Evolutionary conservation across 108 stramenopile genomes (phyloP).

Genomic region (Skeletonema potamos): DNA sequence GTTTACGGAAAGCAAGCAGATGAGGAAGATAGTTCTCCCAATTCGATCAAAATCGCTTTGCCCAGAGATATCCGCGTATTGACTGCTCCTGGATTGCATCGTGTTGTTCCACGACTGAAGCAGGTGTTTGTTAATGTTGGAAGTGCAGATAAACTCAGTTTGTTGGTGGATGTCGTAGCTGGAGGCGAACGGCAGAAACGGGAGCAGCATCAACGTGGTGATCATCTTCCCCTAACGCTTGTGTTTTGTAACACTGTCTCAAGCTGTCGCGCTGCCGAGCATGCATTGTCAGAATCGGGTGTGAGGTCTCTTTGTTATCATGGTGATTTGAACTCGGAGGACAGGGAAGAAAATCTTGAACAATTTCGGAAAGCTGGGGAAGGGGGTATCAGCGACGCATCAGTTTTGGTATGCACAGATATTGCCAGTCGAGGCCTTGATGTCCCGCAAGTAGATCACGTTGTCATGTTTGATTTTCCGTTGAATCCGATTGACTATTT

Average conservation of each 20-base stretch:
- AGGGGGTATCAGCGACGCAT: slow-evolving; percentile 26
- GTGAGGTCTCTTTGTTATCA: slow-evolving; percentile 80
- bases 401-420: slow-evolving; percentile 92
- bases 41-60: slow-evolving; percentile 49
- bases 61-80: slow-evolving; percentile 75
- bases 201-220: slow-evolving; percentile 9
- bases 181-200: slow-evolving; percentile 36
- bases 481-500: slow-evolving; percentile 93
- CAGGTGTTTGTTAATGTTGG: slow-evolving; percentile 94
- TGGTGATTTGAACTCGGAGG: slow-evolving; percentile 84
- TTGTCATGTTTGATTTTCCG: slow-evolving; percentile 94
- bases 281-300: slow-evolving; percentile 77
- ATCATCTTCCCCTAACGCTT: slow-evolving; percentile 56
- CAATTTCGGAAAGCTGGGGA: slow-evolving; percentile 58
- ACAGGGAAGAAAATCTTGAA: slow-evolving; percentile 56
- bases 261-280: slow-evolving; percentile 89
- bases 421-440: slow-evolving; percentile 96
- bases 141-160: slow-evolving; percentile 82
- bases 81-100: slow-evolving; percentile 87
- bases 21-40: slow-evolving; percentile 4
- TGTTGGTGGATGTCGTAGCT: slow-evolving; percentile 76
- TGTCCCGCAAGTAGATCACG: slow-evolving; percentile 87
- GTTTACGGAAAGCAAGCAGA: slow-evolving; percentile 41
- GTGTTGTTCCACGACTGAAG: slow-evolving; percentile 82
- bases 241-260: slow-evolving; percentile 98